These are phyloP conservation scores for Scorias spongiosa DNA, from an alignment of 2,329 filamentous ascomycete species.

Conservation along the genomic window DNA sequence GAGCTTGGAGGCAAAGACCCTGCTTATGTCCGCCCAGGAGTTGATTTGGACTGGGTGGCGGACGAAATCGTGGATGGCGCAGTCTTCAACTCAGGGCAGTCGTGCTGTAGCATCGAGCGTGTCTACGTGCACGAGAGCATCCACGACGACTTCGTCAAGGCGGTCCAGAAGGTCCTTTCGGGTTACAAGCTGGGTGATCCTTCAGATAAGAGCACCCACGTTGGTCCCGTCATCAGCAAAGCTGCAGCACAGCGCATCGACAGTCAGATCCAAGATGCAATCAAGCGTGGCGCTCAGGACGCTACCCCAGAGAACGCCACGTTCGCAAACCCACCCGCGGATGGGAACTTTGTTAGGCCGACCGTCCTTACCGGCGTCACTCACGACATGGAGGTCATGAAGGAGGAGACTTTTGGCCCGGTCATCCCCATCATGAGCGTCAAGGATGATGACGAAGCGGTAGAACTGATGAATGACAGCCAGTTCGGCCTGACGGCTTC, in stretches of 20 bases:
- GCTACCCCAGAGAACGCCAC: conserved; percentile 68
- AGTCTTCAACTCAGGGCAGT: conserved; percentile 98
- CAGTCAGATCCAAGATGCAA: conserved; percentile 65
- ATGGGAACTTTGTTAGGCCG: conserved; percentile 79
- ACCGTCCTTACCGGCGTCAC: conserved; percentile 66
- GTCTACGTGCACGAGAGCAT: conserved; percentile 80
- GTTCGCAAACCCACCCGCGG: conserved; percentile 55
- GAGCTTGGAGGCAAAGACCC: conserved; percentile 93
- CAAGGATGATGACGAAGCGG: conserved; percentile 61
- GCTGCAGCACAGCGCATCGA: conserved; percentile 61
- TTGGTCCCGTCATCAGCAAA: conserved; percentile 81
- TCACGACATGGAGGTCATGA: conserved; percentile 80
- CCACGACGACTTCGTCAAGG: conserved; percentile 67
- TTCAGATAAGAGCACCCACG: conserved; percentile 58
- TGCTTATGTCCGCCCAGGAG: conserved; percentile 73
- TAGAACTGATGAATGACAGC: conserved; percentile 83
- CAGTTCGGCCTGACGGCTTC: conserved; percentile 91
- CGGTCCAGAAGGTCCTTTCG: conserved; percentile 61
- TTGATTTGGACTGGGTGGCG: conserved; percentile 79
- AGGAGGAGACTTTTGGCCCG: conserved; percentile 86
- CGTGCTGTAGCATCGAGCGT: conserved; percentile 83
- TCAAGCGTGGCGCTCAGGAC: conserved; percentile 71
- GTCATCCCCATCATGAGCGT: conserved; percentile 86
- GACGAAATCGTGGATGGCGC: conserved; percentile 90
- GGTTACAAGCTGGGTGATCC: conserved; percentile 82